These are phyloP conservation scores for Cyberlindnera mrakii DNA, from an alignment of 805 yeast species.

Conservation along the genomic window DNA sequence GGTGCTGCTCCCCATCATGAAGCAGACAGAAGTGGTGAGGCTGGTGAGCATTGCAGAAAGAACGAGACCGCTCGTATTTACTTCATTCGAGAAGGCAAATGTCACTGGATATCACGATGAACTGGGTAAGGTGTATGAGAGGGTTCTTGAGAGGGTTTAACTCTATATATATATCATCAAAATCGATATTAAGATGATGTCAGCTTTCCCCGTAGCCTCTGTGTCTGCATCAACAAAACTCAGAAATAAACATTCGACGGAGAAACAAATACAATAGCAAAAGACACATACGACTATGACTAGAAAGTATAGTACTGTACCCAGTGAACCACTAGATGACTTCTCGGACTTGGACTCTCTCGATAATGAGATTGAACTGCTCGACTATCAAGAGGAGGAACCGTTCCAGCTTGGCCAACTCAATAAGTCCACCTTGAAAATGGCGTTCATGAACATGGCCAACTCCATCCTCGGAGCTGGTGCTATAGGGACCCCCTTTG, in stretches of 20 bases:
- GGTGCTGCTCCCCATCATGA: slow-evolving; percentile 28
- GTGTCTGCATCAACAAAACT: no score
- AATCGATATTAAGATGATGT: no score
- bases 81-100: slow-evolving; percentile 26
- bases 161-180: not conserved
- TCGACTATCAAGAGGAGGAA: slow-evolving; percentile 9
- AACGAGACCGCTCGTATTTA: slow-evolving; percentile 37
- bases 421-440: slow-evolving; percentile 52
- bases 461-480: slow-evolving; percentile 95
- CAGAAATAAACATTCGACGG: no score
- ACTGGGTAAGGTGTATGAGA: slow-evolving; percentile 37
- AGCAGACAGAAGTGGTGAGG: slow-evolving; percentile 44
- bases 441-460: slow-evolving; percentile 98
- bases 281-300: not conserved
- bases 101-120: slow-evolving; percentile 40
- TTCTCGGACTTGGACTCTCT: slow-evolving; percentile 20
- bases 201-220: no score
- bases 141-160: slow-evolving; percentile 30
- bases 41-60: slow-evolving; percentile 48
- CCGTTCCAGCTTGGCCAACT: slow-evolving; percentile 15
- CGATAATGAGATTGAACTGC: slow-evolving; percentile 14
- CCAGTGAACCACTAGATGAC: slow-evolving; percentile 3
- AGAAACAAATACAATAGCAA: no score
- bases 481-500: slow-evolving; percentile 89
- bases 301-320: slow-evolving; percentile 7